Conservation (phyloP, 1,284 basidiomycete species). For the Abortiporus biennis region DNA sequence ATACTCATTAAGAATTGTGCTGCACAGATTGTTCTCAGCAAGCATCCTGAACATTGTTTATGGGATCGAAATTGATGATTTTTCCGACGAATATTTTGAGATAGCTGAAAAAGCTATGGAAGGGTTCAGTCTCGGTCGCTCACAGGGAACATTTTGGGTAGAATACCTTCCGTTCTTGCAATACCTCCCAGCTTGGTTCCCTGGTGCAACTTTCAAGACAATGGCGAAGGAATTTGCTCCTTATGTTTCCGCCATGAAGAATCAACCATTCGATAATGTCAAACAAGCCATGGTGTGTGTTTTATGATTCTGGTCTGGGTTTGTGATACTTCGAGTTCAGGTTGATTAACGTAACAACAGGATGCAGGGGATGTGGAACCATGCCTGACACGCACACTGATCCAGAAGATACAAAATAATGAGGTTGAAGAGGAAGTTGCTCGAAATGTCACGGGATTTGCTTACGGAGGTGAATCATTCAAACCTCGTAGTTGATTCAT, state of each 20-base stretch:
- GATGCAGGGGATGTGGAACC: too few relatives aligned
- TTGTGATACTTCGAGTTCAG: background rate
- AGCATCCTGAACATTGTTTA: conserved; percentile 14
- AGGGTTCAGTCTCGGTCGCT: background rate
- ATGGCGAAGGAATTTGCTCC: conserved; percentile 29
- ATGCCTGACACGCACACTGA: background rate
- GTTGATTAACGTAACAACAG: background rate
- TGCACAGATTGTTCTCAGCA: background rate
- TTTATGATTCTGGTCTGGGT: too few relatives aligned
- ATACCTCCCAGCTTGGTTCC: conserved; percentile 32
- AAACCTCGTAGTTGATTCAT: too few relatives aligned
- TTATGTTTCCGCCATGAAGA: conserved; percentile 2
- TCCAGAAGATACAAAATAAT: background rate
- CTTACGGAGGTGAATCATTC: conserved; percentile 3
- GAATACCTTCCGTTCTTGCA: conserved; percentile 12
- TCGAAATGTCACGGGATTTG: conserved; percentile 4
- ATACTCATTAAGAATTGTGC: too few relatives aligned
- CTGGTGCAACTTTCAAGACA: conserved; percentile 33
- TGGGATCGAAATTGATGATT: conserved; percentile 14
- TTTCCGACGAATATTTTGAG: conserved; percentile 10
- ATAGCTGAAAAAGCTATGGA: conserved; percentile 6
- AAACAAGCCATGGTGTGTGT: conserved; percentile 2
- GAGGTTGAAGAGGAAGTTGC: background rate
- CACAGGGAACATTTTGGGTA: conserved; percentile 10
- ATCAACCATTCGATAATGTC: conserved; percentile 5